A percentile compares a stretch with the other conserved stretches of the same genome.
phyloP scores from a whole-genome alignment of 495 filamentous ascomycete genomes.

The Neurospora hispaniola region DNA sequence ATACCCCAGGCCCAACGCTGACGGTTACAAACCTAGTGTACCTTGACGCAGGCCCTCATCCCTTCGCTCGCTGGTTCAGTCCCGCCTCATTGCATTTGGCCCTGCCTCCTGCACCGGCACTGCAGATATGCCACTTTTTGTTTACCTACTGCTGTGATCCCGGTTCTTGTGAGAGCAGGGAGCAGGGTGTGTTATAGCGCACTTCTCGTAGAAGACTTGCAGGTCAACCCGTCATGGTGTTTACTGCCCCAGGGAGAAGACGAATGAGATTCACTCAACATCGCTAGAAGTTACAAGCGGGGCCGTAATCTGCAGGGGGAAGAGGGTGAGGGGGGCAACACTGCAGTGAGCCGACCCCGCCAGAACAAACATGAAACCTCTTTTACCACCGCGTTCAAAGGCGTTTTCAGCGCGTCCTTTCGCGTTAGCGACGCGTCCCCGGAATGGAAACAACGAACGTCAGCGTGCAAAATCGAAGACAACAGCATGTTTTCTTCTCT shows the following conservation, averaged over 20 bases:
- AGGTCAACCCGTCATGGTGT: background rate
- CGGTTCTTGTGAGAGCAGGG: background rate
- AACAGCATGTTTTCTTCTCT: background rate
- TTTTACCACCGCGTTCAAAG: background rate
- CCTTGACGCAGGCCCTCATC: background rate
- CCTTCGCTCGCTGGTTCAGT: background rate
- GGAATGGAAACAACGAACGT: background rate
- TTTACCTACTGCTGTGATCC: background rate
- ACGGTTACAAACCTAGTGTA: background rate
- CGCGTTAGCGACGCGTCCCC: background rate
- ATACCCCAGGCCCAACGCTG: background rate
- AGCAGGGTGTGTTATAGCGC: background rate
- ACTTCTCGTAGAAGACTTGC: too few relatives aligned
- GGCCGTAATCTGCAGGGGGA: background rate
- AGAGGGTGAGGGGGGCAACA: background rate
- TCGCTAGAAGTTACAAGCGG: background rate
- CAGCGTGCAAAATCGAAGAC: background rate
- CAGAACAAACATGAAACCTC: background rate
- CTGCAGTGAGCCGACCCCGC: background rate
- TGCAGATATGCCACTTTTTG: background rate
- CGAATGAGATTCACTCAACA: background rate
- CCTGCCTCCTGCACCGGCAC: background rate
- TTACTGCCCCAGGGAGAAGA: background rate
- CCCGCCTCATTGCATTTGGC: background rate
- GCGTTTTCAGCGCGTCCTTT: background rate